Base-by-base conservation (phyloP, 371 early-diverging fungal genomes). In the Mucor plumbeus region DNA sequence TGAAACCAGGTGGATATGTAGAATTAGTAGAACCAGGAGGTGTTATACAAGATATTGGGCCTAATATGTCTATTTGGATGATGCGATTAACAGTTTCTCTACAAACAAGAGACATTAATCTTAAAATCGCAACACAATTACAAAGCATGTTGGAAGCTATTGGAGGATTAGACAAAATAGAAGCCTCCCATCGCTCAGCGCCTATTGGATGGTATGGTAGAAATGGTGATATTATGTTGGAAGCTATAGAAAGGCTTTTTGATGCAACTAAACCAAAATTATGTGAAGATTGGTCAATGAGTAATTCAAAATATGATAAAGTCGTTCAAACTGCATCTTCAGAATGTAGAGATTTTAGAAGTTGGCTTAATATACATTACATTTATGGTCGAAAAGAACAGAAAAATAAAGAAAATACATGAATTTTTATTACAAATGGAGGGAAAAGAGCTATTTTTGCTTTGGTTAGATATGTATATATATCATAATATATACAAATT, bases 271-370 rank as follows among this genome's bases (percentile, higher is more conserved):
- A 76, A 63, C 82, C 82, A 10, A 70, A 78, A 26, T 33, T 82
- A 21, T 82, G 80, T 50, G 82, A 82, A 15, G 82, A 82, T 64
- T 82, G 82, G 82, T 77, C 76, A 1, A 82, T 82, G 76, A 71
- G 60, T 26, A 21, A 44, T 6, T 66, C 68, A 15, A 79, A 79
- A 55, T 82, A 82, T 17, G 82, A 82, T 31, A 71, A 75, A 33
- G 41, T 77, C 35, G 62, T 65, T 2, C 50, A 73, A 47, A 62
- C 75, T 0, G 78, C 75, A 0, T 21, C 73, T 17, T 63, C 58
- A 3, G 82, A 82, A 67, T 79, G 78, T 53, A 71, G 61, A 36
- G 82, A 82, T 48, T 82, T 82, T 43, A 72, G 69, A 61, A 78
- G 76, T 36, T 82, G 82, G 82, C 56, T 69, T 19, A 82, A 82